A percentile compares a stretch with the other conserved stretches of the same genome.
phyloP scores from a whole-genome alignment of 2,329 filamentous ascomycete species.

The Cylindrodendrum hubeiense region DNA sequence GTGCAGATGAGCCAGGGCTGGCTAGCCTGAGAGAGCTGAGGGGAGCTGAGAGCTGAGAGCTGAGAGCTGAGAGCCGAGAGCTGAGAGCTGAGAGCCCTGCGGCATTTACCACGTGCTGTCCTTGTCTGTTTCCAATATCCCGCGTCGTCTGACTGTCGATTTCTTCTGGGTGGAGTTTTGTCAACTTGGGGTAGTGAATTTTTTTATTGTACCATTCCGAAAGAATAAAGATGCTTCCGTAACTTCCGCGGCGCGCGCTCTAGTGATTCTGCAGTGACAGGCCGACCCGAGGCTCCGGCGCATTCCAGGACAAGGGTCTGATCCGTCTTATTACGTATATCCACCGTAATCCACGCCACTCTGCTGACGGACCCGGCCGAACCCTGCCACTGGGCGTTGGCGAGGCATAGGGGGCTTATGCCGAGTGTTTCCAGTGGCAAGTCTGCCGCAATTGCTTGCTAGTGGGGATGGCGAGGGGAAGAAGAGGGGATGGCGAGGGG shows the following conservation, averaged over 20 bases:
- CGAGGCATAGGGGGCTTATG: not conserved
- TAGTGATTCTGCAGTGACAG: no score
- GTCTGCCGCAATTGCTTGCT: not conserved
- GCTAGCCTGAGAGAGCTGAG: slow-evolving; percentile 53
- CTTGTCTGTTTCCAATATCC: not conserved
- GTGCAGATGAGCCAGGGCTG: slow-evolving; percentile 85
- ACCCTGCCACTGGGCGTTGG: not conserved
- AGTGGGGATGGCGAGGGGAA: slow-evolving; percentile 5
- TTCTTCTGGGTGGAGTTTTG: not conserved
- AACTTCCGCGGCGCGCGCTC: no score
- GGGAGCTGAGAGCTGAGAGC: not conserved
- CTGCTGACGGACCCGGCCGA: not conserved
- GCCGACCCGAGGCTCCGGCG: not conserved
- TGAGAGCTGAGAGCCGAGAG: no score
- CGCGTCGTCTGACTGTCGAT: not conserved
- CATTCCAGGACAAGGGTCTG: not conserved
- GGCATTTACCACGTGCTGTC: not conserved
- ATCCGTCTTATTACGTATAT: not conserved
- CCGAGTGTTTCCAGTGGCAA: not conserved
- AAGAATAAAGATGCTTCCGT: not conserved
- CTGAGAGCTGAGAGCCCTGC: not conserved
- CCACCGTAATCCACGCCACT: not conserved
- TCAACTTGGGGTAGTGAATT: not conserved
- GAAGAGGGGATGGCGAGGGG: no score
- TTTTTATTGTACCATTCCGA: not conserved